Evolutionary conservation across 2,329 filamentous ascomycete species (phyloP), one percentile per base, ranked within the genome.

Genomic region (Penicillium fuscoglaucum): DNA sequence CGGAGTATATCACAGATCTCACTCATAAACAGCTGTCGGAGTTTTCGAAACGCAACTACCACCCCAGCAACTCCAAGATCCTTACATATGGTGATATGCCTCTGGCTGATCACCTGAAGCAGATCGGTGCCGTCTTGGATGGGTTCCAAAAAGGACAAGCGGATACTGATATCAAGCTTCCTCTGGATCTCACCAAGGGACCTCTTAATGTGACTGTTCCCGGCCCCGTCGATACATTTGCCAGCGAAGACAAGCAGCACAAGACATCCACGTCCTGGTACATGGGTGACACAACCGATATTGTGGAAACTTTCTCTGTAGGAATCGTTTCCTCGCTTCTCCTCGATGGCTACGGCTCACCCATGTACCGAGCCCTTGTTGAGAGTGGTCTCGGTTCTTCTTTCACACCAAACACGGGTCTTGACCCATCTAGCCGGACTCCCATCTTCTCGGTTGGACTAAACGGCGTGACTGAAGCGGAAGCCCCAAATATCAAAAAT

Each of bases 221-320:
- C 33, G 95, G 95, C 0, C 95, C 95, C 0, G 79, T 93, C 15
- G 95, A 99, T 72, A 91, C 93, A 2, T 80, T 99, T 59, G 88
- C 93, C 29, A 90, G 92, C 55, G 83, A 87, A 40, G 90, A 95
- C 68, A 90, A 91, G 70, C 95, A 99, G 73, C 90, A 87, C 77
- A 98, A 98, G 78, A 96, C 92, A 0, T 98, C 93, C 0, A 85
- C 93, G 0, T 96, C 93, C 1, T 99, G 95, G 95, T 81, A 96
- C 31, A 88, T 92, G 72, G 91, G 92, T 41, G 89, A 96, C 65
- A 89, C 90, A 0, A 85, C 87, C 1, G 85, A 99, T 68, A 83
- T 95, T 7, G 80, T 96, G 1, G 93, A 99, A 74, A 92, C 90
- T 0, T 98, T 98, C 74, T 91, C 91, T 0, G 76, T 97, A 6